Conservation (phyloP, 2,329 filamentous ascomycete species). For the Chaetomium sp. region DNA sequence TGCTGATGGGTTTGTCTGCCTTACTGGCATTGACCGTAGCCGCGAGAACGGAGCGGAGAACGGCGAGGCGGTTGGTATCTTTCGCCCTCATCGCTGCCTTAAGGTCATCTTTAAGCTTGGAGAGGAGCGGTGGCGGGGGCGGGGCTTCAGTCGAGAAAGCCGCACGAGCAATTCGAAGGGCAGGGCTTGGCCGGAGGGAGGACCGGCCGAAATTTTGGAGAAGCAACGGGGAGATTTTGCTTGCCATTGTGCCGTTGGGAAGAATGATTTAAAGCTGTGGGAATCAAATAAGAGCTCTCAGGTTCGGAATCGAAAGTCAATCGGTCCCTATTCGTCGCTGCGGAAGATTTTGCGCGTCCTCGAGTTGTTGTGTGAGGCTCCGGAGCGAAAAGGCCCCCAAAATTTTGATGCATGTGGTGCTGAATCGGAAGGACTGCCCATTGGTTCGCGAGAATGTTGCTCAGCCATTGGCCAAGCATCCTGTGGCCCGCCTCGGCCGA, state of each 20-base stretch:
- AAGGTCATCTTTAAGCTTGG: slow-evolving; percentile 53
- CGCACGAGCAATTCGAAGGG: slow-evolving; percentile 3
- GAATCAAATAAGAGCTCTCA: not conserved
- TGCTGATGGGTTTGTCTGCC: slow-evolving; percentile 60
- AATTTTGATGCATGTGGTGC: no score
- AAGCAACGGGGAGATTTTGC: slow-evolving; percentile 10
- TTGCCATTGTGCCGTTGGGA: slow-evolving; percentile 13
- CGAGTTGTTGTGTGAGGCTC: not conserved
- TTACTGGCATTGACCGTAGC: slow-evolving; percentile 71
- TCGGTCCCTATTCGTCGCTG: no score
- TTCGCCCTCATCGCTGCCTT: slow-evolving; percentile 62
- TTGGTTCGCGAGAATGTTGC: no score
- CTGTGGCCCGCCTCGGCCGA: no score
- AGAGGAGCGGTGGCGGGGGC: slow-evolving; percentile 40
- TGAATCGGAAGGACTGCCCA: no score
- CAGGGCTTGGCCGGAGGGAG: slow-evolving; percentile 4
- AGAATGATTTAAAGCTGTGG: not conserved
- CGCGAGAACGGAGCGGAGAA: slow-evolving; percentile 62
- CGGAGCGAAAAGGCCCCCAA: not conserved
- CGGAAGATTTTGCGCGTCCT: no score
- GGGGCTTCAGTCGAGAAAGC: slow-evolving; percentile 30
- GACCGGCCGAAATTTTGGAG: slow-evolving; percentile 14
- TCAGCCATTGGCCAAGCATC: no score
- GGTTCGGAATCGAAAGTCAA: no score
- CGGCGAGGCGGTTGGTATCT: slow-evolving; percentile 57